Conservation (phyloP, 768 basidiomycete species). For the Exsudoporus frostii region DNA sequence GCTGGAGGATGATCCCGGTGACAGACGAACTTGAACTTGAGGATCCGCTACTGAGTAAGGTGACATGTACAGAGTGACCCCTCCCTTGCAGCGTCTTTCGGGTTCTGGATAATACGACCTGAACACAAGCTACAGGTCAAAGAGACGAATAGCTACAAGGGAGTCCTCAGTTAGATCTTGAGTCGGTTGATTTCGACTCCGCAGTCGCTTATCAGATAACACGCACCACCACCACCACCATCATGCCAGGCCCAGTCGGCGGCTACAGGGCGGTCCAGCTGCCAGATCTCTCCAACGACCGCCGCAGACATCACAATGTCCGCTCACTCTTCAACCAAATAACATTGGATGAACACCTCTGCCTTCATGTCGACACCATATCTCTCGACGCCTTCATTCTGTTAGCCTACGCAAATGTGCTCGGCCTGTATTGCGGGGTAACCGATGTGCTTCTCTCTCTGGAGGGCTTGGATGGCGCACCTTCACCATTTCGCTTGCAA, state of each 20-base stretch:
- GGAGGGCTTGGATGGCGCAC: not conserved
- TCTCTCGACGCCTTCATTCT: constrained; percentile 13
- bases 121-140: not conserved
- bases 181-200: not conserved
- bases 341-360: constrained; percentile 1
- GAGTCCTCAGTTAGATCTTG: not conserved
- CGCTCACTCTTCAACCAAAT: constrained; percentile 1
- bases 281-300: constrained; percentile 21
- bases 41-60: not conserved
- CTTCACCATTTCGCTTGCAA: constrained; percentile 10
- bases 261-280: constrained; percentile 6
- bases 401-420: constrained; percentile 19
- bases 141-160: not conserved
- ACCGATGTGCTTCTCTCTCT: constrained; percentile 22
- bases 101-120: not conserved
- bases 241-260: not conserved
- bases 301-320: constrained; percentile 3
- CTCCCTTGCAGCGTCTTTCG: not conserved
- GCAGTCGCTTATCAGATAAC: constrained; percentile 9
- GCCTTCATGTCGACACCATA: not conserved
- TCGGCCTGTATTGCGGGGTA: constrained; percentile 22
- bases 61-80: not conserved
- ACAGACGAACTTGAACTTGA: not conserved
- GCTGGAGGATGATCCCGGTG: not conserved
- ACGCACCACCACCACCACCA: not conserved